phyloP scores from a whole-genome alignment of 2,329 filamentous ascomycete species.

The Fusarium lateritium region DNA sequence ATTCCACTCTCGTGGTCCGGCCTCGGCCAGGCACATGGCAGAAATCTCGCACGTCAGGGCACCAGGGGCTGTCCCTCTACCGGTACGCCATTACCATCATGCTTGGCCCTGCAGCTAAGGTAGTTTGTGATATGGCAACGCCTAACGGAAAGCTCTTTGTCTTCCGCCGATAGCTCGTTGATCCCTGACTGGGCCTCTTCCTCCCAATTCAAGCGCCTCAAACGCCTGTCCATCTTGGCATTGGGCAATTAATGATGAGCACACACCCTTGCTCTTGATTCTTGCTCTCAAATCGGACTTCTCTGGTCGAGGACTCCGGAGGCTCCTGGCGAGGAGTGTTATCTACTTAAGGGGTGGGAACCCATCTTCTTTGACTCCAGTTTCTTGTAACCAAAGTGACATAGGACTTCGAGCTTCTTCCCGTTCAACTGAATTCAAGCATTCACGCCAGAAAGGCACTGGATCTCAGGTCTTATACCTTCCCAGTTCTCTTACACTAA shows the following conservation, averaged over 20 bases:
- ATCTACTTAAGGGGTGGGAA: constrained; percentile 50
- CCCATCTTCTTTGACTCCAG: constrained; percentile 38
- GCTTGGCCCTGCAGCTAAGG: constrained; percentile 41
- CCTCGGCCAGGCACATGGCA: constrained; percentile 47
- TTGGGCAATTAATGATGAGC: constrained; percentile 44
- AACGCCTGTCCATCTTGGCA: constrained; percentile 44
- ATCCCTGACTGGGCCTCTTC: constrained; percentile 47
- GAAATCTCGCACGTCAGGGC: constrained; percentile 36
- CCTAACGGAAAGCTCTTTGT: constrained; percentile 42
- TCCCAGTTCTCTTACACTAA: constrained; percentile 33
- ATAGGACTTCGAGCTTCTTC: constrained; percentile 27
- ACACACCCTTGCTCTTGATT: constrained; percentile 42
- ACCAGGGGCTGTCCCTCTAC: constrained; percentile 29
- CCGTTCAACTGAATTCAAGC: constrained; percentile 29
- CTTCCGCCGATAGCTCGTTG: constrained; percentile 48
- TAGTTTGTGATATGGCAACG: constrained; percentile 44
- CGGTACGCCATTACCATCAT: constrained; percentile 36
- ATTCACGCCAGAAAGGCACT: constrained; percentile 30
- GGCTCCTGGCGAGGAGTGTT: constrained; percentile 36
- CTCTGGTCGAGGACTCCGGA: constrained; percentile 34
- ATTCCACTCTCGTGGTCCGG: constrained; percentile 39
- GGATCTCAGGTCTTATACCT: constrained; percentile 29
- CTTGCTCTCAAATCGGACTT: constrained; percentile 33
- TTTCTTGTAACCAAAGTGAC: constrained; percentile 29
- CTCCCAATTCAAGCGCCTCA: constrained; percentile 39